phyloP scores from a whole-genome alignment of 2,329 filamentous ascomycete species.

The Xylaria sp. region DNA sequence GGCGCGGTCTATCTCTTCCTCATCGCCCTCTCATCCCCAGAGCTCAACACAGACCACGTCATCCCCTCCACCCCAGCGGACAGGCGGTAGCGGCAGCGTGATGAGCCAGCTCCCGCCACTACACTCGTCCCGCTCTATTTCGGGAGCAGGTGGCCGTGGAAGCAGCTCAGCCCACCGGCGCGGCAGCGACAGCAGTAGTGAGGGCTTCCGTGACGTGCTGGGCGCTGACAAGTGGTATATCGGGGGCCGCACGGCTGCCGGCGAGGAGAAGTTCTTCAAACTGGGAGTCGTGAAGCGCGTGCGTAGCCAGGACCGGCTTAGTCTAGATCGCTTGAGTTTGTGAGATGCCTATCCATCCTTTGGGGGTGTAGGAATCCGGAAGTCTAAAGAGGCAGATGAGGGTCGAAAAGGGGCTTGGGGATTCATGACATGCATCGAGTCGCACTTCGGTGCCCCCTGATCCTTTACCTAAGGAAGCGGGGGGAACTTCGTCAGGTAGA shows the following conservation, averaged over 20 bases:
- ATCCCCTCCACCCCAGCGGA: slow-evolving; percentile 29
- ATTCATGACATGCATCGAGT: slow-evolving; percentile 8
- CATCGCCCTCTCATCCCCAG: slow-evolving; percentile 26
- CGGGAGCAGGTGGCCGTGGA: slow-evolving; percentile 28
- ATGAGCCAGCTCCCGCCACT: slow-evolving; percentile 48
- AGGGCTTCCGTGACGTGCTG: slow-evolving; percentile 78
- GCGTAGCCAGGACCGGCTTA: slow-evolving; percentile 78
- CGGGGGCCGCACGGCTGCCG: slow-evolving; percentile 76
- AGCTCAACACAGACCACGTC: slow-evolving; percentile 30
- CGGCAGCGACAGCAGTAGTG: slow-evolving; percentile 78
- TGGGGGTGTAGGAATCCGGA: not conserved
- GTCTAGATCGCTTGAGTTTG: slow-evolving; percentile 78
- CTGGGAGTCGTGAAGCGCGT: slow-evolving; percentile 78
- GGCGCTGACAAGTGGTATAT: slow-evolving; percentile 85
- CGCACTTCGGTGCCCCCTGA: not conserved
- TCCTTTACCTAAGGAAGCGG: not conserved
- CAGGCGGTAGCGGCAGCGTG: slow-evolving; percentile 40
- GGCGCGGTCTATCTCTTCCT: slow-evolving; percentile 42
- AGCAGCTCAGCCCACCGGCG: slow-evolving; percentile 58
- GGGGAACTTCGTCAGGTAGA: slow-evolving; percentile 4
- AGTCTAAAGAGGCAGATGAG: not conserved
- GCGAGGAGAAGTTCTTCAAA: slow-evolving; percentile 86
- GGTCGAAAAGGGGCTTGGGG: not conserved
- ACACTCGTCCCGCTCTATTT: slow-evolving; percentile 48
- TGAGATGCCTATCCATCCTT: slow-evolving; percentile 53